Evolutionary conservation across 2,329 filamentous ascomycete species (phyloP).

Genomic region (Amylocarpus encephaloides): DNA sequence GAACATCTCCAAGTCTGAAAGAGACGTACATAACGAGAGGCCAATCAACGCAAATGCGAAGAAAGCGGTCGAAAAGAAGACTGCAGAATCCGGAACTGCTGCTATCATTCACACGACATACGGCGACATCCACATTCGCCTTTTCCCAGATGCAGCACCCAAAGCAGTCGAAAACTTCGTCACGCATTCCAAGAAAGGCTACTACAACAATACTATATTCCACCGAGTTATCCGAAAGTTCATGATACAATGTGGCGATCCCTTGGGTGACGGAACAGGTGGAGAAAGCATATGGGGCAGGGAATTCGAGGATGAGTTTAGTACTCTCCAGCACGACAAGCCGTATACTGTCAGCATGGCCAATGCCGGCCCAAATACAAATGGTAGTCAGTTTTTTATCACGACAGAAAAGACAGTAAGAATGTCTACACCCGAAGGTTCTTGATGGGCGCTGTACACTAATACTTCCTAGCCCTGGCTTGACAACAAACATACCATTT

Average conservation of each 20-base stretch:
- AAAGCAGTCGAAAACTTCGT: constrained; percentile 97
- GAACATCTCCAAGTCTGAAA: constrained; percentile 72
- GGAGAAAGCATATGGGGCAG: constrained; percentile 90
- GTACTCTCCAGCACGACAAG: constrained; percentile 85
- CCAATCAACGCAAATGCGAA: constrained; percentile 58
- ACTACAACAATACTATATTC: constrained; percentile 98
- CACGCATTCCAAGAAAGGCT: constrained; percentile 79
- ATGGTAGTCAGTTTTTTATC: constrained; percentile 96
- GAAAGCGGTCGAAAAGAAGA: constrained; percentile 52
- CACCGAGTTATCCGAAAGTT: constrained; percentile 96
- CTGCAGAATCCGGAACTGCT: constrained; percentile 65
- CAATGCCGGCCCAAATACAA: constrained; percentile 91
- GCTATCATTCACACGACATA: constrained; percentile 88
- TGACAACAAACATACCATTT: constrained; percentile 93
- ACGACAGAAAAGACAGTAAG: constrained; percentile 90
- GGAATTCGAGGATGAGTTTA: constrained; percentile 92
- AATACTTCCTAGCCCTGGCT: constrained; percentile 63
- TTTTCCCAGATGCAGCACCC: constrained; percentile 89
- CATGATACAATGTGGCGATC: constrained; percentile 90
- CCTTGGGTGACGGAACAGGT: constrained; percentile 80
- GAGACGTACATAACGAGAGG: constrained; percentile 93
- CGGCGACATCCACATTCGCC: constrained; percentile 86
- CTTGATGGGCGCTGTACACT: constrained; percentile 7
- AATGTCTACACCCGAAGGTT: constrained; percentile 17
- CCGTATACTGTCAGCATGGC: constrained; percentile 97